phyloP scores from a whole-genome alignment of 2,329 filamentous ascomycete genomes.

The Colletotrichum scovillei region DNA sequence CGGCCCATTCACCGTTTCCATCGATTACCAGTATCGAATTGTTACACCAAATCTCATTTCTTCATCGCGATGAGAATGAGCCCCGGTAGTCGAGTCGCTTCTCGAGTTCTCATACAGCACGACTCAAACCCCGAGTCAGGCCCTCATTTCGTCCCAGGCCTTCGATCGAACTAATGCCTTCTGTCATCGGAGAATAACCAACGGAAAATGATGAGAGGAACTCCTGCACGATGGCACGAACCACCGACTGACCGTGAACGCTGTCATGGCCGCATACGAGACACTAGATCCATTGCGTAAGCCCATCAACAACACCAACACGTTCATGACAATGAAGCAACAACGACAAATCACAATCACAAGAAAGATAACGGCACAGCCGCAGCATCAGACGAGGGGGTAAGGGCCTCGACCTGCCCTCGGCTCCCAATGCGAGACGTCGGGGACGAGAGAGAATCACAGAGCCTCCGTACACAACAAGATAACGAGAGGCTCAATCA shows the following conservation, averaged over 20 bases:
- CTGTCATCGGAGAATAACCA: not conserved
- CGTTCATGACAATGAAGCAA: not conserved
- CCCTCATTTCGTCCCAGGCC: not conserved
- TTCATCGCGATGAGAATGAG: not conserved
- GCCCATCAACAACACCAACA: not conserved
- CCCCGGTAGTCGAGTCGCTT: not conserved
- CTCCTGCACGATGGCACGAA: not conserved
- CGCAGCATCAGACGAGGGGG: not conserved
- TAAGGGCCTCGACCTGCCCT: not conserved
- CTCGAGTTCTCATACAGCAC: too few relatives aligned
- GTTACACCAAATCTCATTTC: not conserved
- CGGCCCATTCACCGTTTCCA: not conserved
- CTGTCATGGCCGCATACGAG: not conserved
- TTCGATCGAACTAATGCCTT: not conserved
- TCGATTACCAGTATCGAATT: not conserved
- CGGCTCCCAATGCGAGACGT: slow-evolving; percentile 11
- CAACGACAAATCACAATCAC: not conserved
- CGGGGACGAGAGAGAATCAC: not conserved
- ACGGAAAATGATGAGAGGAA: not conserved
- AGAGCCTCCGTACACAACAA: not conserved
- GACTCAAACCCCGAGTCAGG: not conserved
- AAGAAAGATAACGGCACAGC: not conserved
- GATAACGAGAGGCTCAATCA: not conserved
- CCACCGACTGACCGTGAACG: not conserved
- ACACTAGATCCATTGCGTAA: not conserved